Evolutionary conservation across 345 rosid genomes (phyloP).

Genomic region (Brassica incana): DNA sequence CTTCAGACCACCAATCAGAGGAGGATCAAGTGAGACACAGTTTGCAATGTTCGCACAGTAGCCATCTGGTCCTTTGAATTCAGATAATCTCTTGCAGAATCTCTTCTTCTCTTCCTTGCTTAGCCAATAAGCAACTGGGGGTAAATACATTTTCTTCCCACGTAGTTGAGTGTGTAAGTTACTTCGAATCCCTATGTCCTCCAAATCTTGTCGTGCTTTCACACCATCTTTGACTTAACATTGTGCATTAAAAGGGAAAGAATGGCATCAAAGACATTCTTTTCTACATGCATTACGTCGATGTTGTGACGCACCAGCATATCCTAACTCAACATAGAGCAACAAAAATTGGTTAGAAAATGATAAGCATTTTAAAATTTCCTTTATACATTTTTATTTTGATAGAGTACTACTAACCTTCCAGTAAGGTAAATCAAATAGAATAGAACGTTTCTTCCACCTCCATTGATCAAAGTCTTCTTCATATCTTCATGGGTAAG

Average conservation of each 20-base stretch:
- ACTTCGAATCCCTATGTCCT: background rate
- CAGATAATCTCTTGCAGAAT: background rate
- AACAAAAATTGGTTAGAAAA: too few relatives aligned
- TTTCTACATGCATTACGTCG: background rate
- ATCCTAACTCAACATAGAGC: background rate
- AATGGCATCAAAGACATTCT: background rate
- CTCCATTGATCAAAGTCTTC: background rate
- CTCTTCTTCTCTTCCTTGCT: background rate
- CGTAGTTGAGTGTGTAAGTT: background rate
- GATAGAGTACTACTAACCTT: background rate
- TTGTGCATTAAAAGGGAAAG: background rate
- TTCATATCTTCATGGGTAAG: background rate
- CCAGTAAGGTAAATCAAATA: background rate
- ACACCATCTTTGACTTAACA: background rate
- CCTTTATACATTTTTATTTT: too few relatives aligned
- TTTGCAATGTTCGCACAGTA: too few relatives aligned
- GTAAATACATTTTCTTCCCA: background rate
- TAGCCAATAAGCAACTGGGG: background rate
- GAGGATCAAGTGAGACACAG: too few relatives aligned
- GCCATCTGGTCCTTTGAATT: too few relatives aligned
- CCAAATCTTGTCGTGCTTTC: background rate
- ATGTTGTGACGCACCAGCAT: background rate
- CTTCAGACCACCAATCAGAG: too few relatives aligned
- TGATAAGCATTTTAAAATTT: too few relatives aligned
- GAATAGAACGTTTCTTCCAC: background rate